phyloP scores from a whole-genome alignment of 306 rosid species.

The Spatholobus suberectus region DNA sequence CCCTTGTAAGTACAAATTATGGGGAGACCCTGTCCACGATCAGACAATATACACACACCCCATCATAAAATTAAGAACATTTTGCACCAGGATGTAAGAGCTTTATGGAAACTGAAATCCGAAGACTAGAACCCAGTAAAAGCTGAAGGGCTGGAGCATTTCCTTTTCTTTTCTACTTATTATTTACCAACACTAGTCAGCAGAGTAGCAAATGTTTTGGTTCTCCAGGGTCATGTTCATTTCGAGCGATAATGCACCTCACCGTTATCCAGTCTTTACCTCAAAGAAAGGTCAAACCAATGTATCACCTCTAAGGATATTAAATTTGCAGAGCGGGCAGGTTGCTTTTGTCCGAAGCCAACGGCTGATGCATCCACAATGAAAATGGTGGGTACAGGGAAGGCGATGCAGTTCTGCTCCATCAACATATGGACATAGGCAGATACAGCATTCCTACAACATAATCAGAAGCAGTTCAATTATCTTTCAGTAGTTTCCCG shows the following conservation, averaged over 20 bases:
- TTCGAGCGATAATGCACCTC: conserved; percentile 27
- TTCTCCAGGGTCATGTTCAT: conserved; percentile 1
- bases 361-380: conserved; percentile 79
- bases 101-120: conserved; percentile 41
- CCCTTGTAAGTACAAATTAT: conserved; percentile 34
- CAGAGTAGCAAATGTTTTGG: conserved; percentile 44
- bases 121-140: conserved; percentile 8
- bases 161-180: conserved; percentile 28
- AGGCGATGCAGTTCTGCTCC: conserved; percentile 78
- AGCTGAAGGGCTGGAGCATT: not conserved
- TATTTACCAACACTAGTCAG: conserved; percentile 51
- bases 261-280: conserved; percentile 4
- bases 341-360: conserved; percentile 88
- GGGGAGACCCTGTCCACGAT: conserved; percentile 22
- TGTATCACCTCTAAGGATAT: conserved; percentile 68
- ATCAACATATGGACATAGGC: conserved; percentile 71
- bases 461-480: conserved; percentile 32
- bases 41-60: conserved; percentile 46
- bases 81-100: conserved; percentile 27
- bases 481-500: conserved; percentile 7
- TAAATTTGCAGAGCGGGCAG: conserved; percentile 87
- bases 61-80: conserved; percentile 39
- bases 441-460: conserved; percentile 82
- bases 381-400: conserved; percentile 89
- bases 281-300: conserved; percentile 58